Conservation (phyloP, 495 filamentous ascomycete species). For the Aspergillus cavernicola region DNA sequence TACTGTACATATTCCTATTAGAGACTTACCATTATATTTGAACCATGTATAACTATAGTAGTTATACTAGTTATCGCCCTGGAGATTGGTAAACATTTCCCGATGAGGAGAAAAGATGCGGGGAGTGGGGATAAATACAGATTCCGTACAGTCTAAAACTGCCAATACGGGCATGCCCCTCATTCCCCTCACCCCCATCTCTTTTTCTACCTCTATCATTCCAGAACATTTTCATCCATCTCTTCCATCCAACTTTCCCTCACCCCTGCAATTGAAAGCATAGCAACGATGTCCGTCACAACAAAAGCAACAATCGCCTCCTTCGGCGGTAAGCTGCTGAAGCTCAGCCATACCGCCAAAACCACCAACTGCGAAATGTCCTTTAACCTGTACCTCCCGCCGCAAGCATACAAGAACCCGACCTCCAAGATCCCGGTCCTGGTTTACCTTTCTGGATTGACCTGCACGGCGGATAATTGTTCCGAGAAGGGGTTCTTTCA, state of each 20-base stretch:
- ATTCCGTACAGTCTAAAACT: neutral
- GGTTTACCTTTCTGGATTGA: constrained; percentile 92
- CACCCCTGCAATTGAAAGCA: too few relatives aligned
- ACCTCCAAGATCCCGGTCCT: constrained; percentile 71
- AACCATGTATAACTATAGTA: neutral
- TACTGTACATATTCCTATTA: neutral
- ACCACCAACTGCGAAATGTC: constrained; percentile 62
- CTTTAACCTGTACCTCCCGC: constrained; percentile 66
- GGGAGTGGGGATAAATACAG: constrained; percentile 3
- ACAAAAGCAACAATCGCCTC: constrained; percentile 85
- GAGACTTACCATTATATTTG: neutral
- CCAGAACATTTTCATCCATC: neutral
- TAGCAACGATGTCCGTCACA: constrained; percentile 72
- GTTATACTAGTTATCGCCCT: too few relatives aligned
- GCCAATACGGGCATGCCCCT: constrained; percentile 10
- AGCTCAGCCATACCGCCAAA: constrained; percentile 78
- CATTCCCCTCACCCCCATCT: constrained; percentile 25
- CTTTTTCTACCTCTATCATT: too few relatives aligned
- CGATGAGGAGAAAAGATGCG: constrained; percentile 9
- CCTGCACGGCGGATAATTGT: constrained; percentile 94
- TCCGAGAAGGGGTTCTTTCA: constrained; percentile 95
- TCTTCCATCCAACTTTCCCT: neutral
- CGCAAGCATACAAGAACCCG: constrained; percentile 40
- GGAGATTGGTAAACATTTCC: constrained; percentile 4
- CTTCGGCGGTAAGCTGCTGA: constrained; percentile 93